Base-by-base conservation (phyloP, 2,329 filamentous ascomycete genomes). In the Trichoderma koningii region DNA sequence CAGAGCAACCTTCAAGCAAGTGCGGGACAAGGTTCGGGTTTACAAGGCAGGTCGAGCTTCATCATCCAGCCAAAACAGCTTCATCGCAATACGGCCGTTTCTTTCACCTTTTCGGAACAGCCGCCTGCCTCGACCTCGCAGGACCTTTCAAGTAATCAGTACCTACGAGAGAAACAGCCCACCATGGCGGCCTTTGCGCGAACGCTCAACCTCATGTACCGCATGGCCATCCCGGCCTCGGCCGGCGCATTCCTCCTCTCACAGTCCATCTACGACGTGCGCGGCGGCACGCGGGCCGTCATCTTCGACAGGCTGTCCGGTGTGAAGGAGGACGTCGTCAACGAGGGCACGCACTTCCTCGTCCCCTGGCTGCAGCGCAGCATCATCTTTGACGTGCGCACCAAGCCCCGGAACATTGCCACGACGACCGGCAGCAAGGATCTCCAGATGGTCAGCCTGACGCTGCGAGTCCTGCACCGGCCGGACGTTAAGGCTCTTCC, bases 361-460 rank as follows among this genome's bases (percentile, higher is more conserved):
- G 80, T 99, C 44, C 95, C 95, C 7, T 99, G 95, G 95, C 81
- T 99, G 76, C 95, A 99, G 80, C 90, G 88, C 79, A 91, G 90
- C 73, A 93, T 99, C 81, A 84, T 96, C 77, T 99, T 96, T 78
- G 95, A 99, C 82, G 95, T 99, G 70, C 89, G 95, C 69, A 99
- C 96, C 65, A 96, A 96, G 85, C 95, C 95, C 68, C 87, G 95
- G 76, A 98, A 97, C 78, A 98, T 99, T 77, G 92, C 91, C 70
- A 99, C 95, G 30, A 99, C 95, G 26, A 99, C 95, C 14, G 95
- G 95, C 66, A 94, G 90, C 85, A 99, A 99, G 87, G 95, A 99
- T 82, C 80, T 99, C 84, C 95, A 99, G 83, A 99, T 99, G 95
- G 95, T 99, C 75, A 97, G 93, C 85, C 85, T 99, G 84, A 99